Conservation (phyloP, 495 filamentous ascomycete species). For the Cetradonia linearis region DNA sequence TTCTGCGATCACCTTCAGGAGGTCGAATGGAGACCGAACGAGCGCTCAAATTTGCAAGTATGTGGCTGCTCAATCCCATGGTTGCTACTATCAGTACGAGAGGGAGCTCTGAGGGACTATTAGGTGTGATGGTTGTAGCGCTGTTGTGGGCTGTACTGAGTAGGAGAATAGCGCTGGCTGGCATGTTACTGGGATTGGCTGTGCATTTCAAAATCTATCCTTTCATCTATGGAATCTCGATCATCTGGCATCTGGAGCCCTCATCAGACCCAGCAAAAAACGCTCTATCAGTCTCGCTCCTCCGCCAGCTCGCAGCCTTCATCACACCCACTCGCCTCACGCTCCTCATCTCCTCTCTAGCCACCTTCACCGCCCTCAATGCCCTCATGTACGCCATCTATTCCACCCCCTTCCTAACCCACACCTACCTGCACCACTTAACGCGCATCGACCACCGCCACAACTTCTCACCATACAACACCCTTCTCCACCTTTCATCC, state of each 20-base stretch:
- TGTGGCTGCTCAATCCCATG: constrained; percentile 97
- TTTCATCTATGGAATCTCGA: constrained; percentile 80
- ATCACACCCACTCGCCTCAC: constrained; percentile 50
- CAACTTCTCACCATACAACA: constrained; percentile 97
- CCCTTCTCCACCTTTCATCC: constrained; percentile 74
- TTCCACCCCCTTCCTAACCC: constrained; percentile 64
- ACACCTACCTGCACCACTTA: constrained; percentile 88
- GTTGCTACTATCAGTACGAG: constrained; percentile 91
- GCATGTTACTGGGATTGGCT: constrained; percentile 64
- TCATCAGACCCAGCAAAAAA: constrained; percentile 6
- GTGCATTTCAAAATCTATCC: constrained; percentile 99
- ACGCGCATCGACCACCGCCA: constrained; percentile 92
- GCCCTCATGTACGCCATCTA: constrained; percentile 64
- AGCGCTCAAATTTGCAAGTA: constrained; percentile 63
- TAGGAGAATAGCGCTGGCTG: constrained; percentile 51
- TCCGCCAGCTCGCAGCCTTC: constrained; percentile 38
- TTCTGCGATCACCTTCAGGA: constrained; percentile 36
- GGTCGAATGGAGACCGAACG: constrained; percentile 39
- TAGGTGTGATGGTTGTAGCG: constrained; percentile 72
- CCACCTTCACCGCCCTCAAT: constrained; percentile 64
- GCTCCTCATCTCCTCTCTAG: constrained; percentile 53
- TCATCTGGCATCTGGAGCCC: constrained; percentile 77
- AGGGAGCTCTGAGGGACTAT: constrained; percentile 82
- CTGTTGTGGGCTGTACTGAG: constrained; percentile 70
- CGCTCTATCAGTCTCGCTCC: background rate